Evolutionary conservation across 768 basidiomycete species (phyloP).

Genomic region (Suillus lakei): DNA sequence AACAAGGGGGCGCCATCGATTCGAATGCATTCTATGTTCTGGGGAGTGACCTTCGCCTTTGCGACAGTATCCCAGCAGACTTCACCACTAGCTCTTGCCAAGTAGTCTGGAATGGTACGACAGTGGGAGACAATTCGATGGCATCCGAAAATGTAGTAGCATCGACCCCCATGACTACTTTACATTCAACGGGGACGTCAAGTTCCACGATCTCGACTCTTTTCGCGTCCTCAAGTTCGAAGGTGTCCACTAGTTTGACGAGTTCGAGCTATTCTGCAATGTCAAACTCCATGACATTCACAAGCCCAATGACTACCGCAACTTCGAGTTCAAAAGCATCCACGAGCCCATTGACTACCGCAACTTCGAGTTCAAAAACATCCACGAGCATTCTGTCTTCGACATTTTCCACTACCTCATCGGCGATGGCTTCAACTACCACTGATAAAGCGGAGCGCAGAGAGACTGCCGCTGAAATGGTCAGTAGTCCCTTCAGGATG

Average conservation of each 20-base stretch:
- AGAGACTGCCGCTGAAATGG: background rate
- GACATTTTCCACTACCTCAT: background rate
- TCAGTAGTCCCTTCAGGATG: background rate
- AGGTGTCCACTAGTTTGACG: background rate
- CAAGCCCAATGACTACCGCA: background rate
- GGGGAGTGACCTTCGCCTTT: slow-evolving; percentile 56
- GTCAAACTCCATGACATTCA: background rate
- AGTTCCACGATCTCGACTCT: background rate
- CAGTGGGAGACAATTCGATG: slow-evolving; percentile 13
- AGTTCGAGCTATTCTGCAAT: background rate
- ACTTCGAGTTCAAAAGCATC: background rate
- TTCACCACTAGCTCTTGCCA: slow-evolving; percentile 45
- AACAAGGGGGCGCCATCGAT: slow-evolving; percentile 51
- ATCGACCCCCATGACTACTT: background rate
- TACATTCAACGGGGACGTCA: background rate
- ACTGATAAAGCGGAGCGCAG: background rate
- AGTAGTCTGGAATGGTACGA: slow-evolving; percentile 58
- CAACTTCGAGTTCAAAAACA: background rate
- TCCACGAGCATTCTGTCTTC: background rate
- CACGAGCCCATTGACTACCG: background rate
- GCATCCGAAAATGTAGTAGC: background rate
- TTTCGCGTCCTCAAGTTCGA: background rate
- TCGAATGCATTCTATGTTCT: slow-evolving; percentile 51
- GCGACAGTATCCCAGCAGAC: slow-evolving; percentile 52
- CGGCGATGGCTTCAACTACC: background rate